These are phyloP conservation scores for Coffea eugenioides DNA, from an alignment of 257 asterid species.

Conservation along the genomic window DNA sequence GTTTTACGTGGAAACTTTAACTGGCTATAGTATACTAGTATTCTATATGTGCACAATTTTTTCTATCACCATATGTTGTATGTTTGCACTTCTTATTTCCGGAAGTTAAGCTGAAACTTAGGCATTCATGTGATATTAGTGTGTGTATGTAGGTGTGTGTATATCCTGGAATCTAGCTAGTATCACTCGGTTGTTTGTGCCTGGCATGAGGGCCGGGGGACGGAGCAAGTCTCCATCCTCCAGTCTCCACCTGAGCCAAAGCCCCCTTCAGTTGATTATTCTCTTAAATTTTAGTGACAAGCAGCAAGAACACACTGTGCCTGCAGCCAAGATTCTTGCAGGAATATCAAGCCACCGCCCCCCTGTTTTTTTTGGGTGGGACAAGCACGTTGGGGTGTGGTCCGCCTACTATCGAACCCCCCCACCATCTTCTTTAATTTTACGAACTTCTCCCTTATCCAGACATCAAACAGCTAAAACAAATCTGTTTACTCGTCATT, in stretches of 20 bases:
- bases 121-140: background rate
- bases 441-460: background rate
- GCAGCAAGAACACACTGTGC: background rate
- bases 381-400: conserved; percentile 9
- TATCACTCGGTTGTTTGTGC: background rate
- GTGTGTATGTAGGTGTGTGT: too few species aligned
- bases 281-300: background rate
- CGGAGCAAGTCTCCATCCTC: background rate
- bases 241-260: background rate
- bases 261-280: background rate
- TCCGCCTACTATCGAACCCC: background rate
- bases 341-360: conserved; percentile 18
- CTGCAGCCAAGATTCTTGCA: conserved; percentile 25
- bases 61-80: background rate
- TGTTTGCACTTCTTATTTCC: too few species aligned
- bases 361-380: background rate
- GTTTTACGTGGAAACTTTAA: background rate
- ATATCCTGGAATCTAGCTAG: background rate
- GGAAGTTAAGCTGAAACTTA: background rate
- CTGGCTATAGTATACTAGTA: too few species aligned
- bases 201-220: background rate
- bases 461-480: conserved; percentile 8
- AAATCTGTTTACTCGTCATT: background rate
- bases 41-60: background rate
- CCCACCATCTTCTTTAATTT: background rate